Evolutionary conservation across 352 stramenopile species (phyloP).

Genomic region (Phytopythium oedochilum): DNA sequence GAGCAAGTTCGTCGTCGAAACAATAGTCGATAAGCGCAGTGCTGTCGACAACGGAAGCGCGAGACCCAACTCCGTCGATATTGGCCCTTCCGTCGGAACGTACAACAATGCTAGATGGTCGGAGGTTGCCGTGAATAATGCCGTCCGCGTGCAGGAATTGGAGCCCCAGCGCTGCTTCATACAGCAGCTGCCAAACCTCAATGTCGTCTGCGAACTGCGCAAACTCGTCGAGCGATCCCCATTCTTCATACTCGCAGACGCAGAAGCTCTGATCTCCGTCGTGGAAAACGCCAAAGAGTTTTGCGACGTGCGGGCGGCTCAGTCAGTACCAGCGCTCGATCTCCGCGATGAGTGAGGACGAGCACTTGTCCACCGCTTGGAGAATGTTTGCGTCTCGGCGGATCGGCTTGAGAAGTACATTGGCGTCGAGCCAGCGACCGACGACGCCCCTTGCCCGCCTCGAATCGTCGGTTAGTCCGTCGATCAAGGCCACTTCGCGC

Average conservation of each 20-base stretch:
- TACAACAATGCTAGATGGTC: constrained; percentile 6
- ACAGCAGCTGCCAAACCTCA: constrained; percentile 6
- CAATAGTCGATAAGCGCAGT: neutral
- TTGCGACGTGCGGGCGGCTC: constrained; percentile 16
- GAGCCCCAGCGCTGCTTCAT: constrained; percentile 4
- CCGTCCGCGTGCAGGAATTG: constrained; percentile 3
- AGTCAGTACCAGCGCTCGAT: constrained; percentile 13
- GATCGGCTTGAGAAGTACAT: constrained; percentile 2
- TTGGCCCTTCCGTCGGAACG: constrained; percentile 1
- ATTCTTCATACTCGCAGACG: constrained; percentile 13
- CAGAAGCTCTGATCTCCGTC: constrained; percentile 9
- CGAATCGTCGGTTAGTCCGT: neutral
- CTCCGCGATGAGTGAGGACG: constrained; percentile 8
- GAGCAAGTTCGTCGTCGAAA: constrained; percentile 5
- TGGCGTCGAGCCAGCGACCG: neutral
- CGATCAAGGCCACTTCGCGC: neutral
- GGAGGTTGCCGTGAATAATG: constrained; percentile 8
- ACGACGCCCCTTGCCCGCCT: neutral
- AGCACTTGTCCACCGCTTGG: too few species aligned
- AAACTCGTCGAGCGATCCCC: constrained; percentile 5
- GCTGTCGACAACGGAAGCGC: neutral
- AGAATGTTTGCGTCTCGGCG: neutral
- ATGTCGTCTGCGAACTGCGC: neutral
- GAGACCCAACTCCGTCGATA: constrained; percentile 14
- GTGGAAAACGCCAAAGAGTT: constrained; percentile 20